Conservation (phyloP, 352 stramenopile genomes). For the Phytopythium sindhum region DNA sequence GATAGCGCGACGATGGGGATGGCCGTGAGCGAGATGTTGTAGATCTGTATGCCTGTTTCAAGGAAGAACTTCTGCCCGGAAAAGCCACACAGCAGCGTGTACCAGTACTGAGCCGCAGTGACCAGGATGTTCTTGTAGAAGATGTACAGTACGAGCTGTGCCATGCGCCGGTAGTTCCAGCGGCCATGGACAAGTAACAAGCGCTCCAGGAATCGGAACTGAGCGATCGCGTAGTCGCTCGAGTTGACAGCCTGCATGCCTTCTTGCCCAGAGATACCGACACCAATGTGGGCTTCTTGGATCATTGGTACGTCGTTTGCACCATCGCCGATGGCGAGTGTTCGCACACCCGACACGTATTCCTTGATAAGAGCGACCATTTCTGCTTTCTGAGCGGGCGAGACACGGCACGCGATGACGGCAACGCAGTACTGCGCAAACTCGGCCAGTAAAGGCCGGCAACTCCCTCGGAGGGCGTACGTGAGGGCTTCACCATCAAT, state of each 20-base stretch:
- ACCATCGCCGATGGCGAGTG: slow-evolving; percentile 91
- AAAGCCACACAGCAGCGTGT: slow-evolving; percentile 68
- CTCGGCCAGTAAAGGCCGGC: slow-evolving; percentile 44
- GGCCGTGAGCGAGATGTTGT: slow-evolving; percentile 75
- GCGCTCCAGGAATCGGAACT: slow-evolving; percentile 90
- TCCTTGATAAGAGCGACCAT: slow-evolving; percentile 84
- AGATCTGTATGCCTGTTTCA: slow-evolving; percentile 72
- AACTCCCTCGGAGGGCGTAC: slow-evolving; percentile 42
- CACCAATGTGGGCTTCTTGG: slow-evolving; percentile 88
- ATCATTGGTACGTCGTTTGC: slow-evolving; percentile 97
- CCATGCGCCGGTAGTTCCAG: slow-evolving; percentile 89
- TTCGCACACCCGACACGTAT: slow-evolving; percentile 63
- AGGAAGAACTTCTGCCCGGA: slow-evolving; percentile 85
- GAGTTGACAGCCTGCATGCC: slow-evolving; percentile 92
- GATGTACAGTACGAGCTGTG: slow-evolving; percentile 89
- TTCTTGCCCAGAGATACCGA: slow-evolving; percentile 91
- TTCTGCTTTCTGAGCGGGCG: slow-evolving; percentile 82
- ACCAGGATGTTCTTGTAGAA: slow-evolving; percentile 94
- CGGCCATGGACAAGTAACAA: slow-evolving; percentile 90
- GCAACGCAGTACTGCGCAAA: slow-evolving; percentile 83
- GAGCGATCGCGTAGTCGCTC: slow-evolving; percentile 92
- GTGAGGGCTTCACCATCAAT: slow-evolving; percentile 78
- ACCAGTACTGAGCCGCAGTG: slow-evolving; percentile 72
- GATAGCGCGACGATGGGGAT: slow-evolving; percentile 67
- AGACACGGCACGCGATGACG: slow-evolving; percentile 86